Percentiles rank a stretch among this genome's conserved stretches.
Evolutionary conservation across 805 yeast genomes (phyloP).

Genomic region (Maudiozyma barnettii): DNA sequence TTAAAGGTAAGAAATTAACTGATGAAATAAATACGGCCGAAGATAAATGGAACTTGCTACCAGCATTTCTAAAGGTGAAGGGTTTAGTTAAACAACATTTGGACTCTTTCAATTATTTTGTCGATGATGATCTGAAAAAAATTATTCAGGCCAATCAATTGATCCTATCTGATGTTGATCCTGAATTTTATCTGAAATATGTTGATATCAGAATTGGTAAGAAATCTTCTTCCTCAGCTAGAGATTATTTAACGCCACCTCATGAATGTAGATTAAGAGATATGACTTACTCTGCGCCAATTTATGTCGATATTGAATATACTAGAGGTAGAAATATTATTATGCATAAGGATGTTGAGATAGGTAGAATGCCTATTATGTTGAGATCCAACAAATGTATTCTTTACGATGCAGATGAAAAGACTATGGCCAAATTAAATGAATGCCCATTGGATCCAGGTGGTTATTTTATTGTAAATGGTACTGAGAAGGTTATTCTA

Average conservation of each 20-base stretch:
- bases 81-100: constrained; percentile 95
- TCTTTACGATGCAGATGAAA: constrained; percentile 65
- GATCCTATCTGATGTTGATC: constrained; percentile 90
- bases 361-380: constrained; percentile 99
- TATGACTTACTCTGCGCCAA: constrained; percentile 89
- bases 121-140: constrained; percentile 85
- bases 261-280: constrained; percentile 95
- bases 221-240: constrained; percentile 44
- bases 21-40: constrained; percentile 87
- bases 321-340: constrained; percentile 91
- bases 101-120: constrained; percentile 96
- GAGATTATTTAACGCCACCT: constrained; percentile 67
- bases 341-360: constrained; percentile 80
- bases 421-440: constrained; percentile 75
- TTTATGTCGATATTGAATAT: constrained; percentile 93
- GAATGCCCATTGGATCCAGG: constrained; percentile 99
- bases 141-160: constrained; percentile 85
- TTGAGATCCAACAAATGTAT: constrained; percentile 87
- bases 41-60: constrained; percentile 94
- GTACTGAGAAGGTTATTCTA: constrained; percentile 93
- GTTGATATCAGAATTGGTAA: constrained; percentile 88
- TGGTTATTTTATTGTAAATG: constrained; percentile 95
- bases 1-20: constrained; percentile 75
- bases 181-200: constrained; percentile 89
- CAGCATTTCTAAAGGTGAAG: constrained; percentile 91